Conservation (phyloP, 176 grass and related monocot genomes). For the Zoysia japonica region DNA sequence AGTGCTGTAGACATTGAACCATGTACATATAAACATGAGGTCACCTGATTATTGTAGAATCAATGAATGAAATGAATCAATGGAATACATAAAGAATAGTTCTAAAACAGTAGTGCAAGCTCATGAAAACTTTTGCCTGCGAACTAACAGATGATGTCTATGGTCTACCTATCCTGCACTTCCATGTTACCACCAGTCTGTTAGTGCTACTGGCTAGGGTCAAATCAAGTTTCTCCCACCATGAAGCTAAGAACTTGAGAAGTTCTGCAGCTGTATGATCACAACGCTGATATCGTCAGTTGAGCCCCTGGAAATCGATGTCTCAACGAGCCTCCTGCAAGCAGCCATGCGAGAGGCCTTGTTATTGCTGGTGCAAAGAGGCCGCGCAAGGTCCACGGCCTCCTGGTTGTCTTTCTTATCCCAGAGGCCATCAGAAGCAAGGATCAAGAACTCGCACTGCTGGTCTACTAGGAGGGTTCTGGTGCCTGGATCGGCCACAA, state of each 20-base stretch:
- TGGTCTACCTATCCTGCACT: background rate
- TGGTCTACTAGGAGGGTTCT: slow-evolving; percentile 55
- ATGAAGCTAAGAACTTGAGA: slow-evolving; percentile 32
- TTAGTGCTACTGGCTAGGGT: slow-evolving; percentile 40
- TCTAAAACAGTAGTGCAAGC: slow-evolving; percentile 49
- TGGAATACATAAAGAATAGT: slow-evolving; percentile 44
- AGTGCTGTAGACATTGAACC: background rate
- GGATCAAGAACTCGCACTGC: slow-evolving; percentile 89
- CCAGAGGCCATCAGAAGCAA: slow-evolving; percentile 95
- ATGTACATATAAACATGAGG: slow-evolving; percentile 14
- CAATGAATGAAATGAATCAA: slow-evolving; percentile 45
- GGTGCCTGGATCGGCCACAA: slow-evolving; percentile 79
- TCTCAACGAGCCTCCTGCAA: slow-evolving; percentile 72
- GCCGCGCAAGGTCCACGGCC: slow-evolving; percentile 65
- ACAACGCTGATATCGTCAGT: slow-evolving; percentile 82
- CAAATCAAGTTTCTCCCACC: background rate
- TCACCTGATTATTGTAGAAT: slow-evolving; percentile 42
- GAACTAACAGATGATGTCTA: slow-evolving; percentile 34
- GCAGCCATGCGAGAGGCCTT: slow-evolving; percentile 54
- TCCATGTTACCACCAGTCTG: slow-evolving; percentile 25
- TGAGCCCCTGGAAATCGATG: slow-evolving; percentile 66
- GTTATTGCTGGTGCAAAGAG: slow-evolving; percentile 41
- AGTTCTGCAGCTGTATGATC: slow-evolving; percentile 77
- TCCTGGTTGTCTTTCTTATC: slow-evolving; percentile 94
- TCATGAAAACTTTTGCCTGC: slow-evolving; percentile 56